A percentile compares a stretch with the other conserved stretches of the same genome.
phyloP scores from a whole-genome alignment of 176 grass and related monocot species.

The Juncus effusus region DNA sequence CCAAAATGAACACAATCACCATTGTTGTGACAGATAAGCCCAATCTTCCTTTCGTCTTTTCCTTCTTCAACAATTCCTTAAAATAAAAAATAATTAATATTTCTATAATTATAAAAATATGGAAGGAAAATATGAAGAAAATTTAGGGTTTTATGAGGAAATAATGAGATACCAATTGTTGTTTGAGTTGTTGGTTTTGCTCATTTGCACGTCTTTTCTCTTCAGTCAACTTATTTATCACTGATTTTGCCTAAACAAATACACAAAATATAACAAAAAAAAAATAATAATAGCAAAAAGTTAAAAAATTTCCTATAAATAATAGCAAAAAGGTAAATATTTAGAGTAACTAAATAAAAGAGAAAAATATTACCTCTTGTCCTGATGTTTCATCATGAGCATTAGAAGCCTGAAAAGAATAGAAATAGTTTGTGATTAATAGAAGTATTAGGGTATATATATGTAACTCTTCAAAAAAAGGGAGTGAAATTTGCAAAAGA shows the following conservation, averaged over 20 bases:
- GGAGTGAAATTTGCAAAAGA: no score
- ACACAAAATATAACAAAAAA: constrained; percentile 10
- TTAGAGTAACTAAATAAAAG: constrained; percentile 19
- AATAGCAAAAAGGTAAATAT: constrained; percentile 6
- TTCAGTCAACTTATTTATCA: constrained; percentile 37
- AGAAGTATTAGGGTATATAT: no score
- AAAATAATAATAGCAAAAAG: not conserved
- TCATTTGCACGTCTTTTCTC: constrained; percentile 45
- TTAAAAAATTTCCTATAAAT: constrained; percentile 4
- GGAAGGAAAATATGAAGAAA: not conserved
- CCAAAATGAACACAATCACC: constrained; percentile 38
- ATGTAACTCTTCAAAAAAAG: no score
- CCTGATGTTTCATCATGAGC: constrained; percentile 36
- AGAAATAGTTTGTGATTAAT: no score
- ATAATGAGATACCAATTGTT: constrained; percentile 50
- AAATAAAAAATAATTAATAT: not conserved
- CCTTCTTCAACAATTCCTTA: constrained; percentile 36
- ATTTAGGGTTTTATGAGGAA: constrained; percentile 6
- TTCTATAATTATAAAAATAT: not conserved
- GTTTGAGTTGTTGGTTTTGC: constrained; percentile 65
- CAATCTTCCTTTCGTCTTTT: constrained; percentile 29
- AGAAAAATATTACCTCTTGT: constrained; percentile 49
- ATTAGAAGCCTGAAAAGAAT: constrained; percentile 46
- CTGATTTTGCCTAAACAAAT: constrained; percentile 34
- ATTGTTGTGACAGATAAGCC: constrained; percentile 50